A percentile compares a stretch with the other conserved stretches of the same genome.
phyloP scores from a whole-genome alignment of 306 rosid species.

The Biancaea sappan region DNA sequence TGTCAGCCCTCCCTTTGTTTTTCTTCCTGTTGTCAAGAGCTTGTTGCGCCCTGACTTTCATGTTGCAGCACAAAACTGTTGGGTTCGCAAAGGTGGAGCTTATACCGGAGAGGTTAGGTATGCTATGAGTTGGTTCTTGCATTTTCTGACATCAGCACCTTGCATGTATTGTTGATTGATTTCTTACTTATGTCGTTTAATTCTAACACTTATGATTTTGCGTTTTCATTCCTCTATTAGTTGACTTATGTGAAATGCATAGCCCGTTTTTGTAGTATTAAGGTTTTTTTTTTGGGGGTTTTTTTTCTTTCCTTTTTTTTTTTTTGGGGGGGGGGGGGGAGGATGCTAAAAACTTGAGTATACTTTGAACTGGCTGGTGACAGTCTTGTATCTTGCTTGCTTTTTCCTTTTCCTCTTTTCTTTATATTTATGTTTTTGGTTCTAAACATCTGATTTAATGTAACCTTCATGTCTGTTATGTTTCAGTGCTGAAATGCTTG shows the following conservation, averaged over 20 bases:
- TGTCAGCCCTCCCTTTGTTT: slow-evolving; percentile 85
- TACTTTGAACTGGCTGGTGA: not conserved
- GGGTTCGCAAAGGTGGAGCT: slow-evolving; percentile 94
- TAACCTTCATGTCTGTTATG: not conserved
- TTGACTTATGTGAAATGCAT: not conserved
- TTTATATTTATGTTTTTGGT: not conserved
- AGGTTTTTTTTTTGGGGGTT: not conserved
- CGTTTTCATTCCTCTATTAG: not conserved
- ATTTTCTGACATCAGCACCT: not conserved
- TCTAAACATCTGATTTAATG: not conserved
- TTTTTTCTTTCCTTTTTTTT: not conserved
- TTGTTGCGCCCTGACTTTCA: slow-evolving; percentile 71
- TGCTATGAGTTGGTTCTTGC: slow-evolving; percentile 11
- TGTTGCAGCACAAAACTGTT: slow-evolving; percentile 78
- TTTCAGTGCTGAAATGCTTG: slow-evolving; percentile 81
- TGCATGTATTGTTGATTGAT: not conserved
- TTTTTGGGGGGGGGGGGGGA: no score
- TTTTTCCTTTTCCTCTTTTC: not conserved
- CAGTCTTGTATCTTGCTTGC: not conserved
- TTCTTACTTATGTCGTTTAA: not conserved
- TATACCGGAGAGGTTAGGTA: slow-evolving; percentile 90
- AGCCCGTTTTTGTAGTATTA: not conserved
- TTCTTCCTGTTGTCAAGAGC: slow-evolving; percentile 59
- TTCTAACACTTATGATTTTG: not conserved
- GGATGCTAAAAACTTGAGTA: no score